Conservation (phyloP, 345 rosid genomes). For the Punica granatum region DNA sequence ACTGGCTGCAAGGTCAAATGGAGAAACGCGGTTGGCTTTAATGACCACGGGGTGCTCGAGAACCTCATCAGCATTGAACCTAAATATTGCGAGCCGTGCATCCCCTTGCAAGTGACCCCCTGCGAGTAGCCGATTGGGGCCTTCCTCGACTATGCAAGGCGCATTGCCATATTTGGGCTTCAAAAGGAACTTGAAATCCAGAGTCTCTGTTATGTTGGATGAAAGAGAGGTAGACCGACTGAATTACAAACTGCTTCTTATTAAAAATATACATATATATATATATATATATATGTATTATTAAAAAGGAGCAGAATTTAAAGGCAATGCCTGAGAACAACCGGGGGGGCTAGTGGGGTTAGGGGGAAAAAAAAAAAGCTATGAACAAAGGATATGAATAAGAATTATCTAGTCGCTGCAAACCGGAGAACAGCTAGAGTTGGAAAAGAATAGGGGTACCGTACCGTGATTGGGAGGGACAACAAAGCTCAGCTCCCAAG, state of each 20-base stretch:
- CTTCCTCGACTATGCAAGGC: slow-evolving; percentile 86
- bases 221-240: neutral
- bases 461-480: slow-evolving; percentile 96
- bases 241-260: neutral
- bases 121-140: slow-evolving; percentile 61
- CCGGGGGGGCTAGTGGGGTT: too few species aligned
- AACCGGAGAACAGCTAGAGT: neutral
- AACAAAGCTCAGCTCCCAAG: slow-evolving; percentile 90
- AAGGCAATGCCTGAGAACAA: too few species aligned
- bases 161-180: slow-evolving; percentile 61
- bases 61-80: slow-evolving; percentile 56
- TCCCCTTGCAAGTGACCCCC: slow-evolving; percentile 84
- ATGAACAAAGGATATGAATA: too few species aligned
- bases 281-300: too few species aligned
- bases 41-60: slow-evolving; percentile 72
- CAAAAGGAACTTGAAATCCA: slow-evolving; percentile 97
- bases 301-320: too few species aligned
- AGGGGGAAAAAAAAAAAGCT: too few species aligned
- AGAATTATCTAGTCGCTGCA: too few species aligned
- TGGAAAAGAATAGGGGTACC: neutral
- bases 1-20: slow-evolving; percentile 97
- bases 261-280: too few species aligned
- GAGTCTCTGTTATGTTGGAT: slow-evolving; percentile 49
- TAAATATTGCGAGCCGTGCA: slow-evolving; percentile 60
- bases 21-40: slow-evolving; percentile 88